A percentile compares a stretch with the other conserved stretches of the same genome.
Conservation (phyloP, 202 grass and related monocot genomes). For the Schoenoplectus tabernaemontani region DNA sequence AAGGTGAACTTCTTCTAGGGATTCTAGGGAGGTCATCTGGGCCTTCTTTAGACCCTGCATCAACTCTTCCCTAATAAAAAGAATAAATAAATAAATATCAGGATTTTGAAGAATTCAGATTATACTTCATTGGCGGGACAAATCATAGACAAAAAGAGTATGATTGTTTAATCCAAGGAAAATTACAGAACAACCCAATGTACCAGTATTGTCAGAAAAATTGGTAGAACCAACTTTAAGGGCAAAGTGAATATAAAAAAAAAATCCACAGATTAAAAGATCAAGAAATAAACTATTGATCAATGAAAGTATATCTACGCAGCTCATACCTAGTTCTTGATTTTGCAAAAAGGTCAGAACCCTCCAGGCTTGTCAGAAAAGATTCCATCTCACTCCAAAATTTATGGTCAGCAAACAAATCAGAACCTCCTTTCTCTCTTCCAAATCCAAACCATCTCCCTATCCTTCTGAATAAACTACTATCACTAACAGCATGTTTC, state of each 20-base stretch:
- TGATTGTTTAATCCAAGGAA: neutral
- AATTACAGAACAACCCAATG: neutral
- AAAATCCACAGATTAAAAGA: neutral
- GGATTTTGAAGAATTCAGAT: neutral
- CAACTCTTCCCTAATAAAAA: slow-evolving; percentile 17
- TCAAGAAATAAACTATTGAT: neutral
- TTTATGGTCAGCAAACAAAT: slow-evolving; percentile 14
- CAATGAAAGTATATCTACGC: neutral
- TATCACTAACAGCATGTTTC: neutral
- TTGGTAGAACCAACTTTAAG: neutral
- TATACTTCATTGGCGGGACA: neutral
- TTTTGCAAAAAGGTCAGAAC: slow-evolving; percentile 18
- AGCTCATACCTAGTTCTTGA: slow-evolving; percentile 22
- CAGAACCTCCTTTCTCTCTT: slow-evolving; percentile 17
- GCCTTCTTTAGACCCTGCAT: slow-evolving; percentile 11
- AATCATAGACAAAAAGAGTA: neutral
- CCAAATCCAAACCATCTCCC: slow-evolving; percentile 16
- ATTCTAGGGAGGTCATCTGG: neutral
- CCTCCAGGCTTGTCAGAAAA: slow-evolving; percentile 7
- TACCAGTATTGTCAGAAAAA: neutral
- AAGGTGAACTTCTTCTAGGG: slow-evolving; percentile 13
- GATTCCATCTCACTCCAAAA: slow-evolving; percentile 16
- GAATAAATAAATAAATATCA: neutral
- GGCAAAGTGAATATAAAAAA: neutral
- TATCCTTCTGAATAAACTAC: slow-evolving; percentile 24